Evolutionary conservation across 345 rosid genomes (phyloP).

Genomic region (Xanthoceras sorbifolium): DNA sequence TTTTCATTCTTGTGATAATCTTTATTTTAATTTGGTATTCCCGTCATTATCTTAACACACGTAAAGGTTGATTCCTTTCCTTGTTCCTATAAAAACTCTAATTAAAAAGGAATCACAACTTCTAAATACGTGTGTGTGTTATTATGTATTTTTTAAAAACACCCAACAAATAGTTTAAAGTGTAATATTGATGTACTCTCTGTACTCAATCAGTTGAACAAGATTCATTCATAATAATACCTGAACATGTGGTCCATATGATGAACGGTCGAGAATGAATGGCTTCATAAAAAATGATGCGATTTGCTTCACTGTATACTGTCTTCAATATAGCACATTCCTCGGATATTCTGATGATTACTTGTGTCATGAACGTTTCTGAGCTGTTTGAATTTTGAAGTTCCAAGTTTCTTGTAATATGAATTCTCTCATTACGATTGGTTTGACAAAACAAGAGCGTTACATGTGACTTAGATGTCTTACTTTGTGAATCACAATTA

Average conservation of each 20-base stretch:
- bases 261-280: background rate
- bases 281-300: no score
- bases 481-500: background rate
- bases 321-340: background rate
- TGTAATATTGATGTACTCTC: no score
- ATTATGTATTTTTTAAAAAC: no score
- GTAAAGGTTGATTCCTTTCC: background rate
- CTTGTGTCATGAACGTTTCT: background rate
- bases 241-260: no score
- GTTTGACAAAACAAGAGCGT: background rate
- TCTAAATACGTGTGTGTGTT: no score
- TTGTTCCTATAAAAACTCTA: background rate
- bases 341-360: slow-evolving; percentile 3
- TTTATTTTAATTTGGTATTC: no score
- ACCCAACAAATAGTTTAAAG: no score
- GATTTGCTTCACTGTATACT: background rate
- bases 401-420: background rate
- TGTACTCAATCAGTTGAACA: background rate
- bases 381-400: background rate
- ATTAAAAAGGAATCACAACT: no score
- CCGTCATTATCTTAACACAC: background rate
- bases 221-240: background rate
- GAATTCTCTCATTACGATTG: background rate
- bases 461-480: background rate
- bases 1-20: no score